Conservation (phyloP, 202 grass and related monocot species). For the Zizania palustris region DNA sequence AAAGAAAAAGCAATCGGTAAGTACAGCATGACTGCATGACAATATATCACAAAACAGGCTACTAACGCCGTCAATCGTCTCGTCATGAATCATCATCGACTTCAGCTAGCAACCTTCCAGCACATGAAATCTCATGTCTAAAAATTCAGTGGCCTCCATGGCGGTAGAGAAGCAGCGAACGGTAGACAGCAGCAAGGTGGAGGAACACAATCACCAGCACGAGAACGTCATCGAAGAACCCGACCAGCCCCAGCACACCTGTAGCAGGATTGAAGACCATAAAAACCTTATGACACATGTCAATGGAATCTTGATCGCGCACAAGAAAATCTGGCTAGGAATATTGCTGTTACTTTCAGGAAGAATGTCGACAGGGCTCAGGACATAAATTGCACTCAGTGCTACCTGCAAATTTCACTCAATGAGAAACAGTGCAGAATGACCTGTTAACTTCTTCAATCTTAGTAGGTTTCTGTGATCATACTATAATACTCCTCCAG, state of each 20-base stretch:
- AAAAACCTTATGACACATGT: not conserved
- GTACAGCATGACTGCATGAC: not conserved
- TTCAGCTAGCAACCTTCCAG: not conserved
- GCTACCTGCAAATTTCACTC: slow-evolving; percentile 61
- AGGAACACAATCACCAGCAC: slow-evolving; percentile 83
- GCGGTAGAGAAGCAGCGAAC: slow-evolving; percentile 82
- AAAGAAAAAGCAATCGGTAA: not conserved
- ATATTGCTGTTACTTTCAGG: slow-evolving; percentile 62
- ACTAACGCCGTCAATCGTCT: not conserved
- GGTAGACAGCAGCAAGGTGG: slow-evolving; percentile 80
- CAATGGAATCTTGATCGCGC: not conserved
- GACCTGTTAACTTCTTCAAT: slow-evolving; percentile 14
- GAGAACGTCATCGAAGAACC: slow-evolving; percentile 77
- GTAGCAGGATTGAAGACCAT: slow-evolving; percentile 9
- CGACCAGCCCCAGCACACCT: slow-evolving; percentile 80
- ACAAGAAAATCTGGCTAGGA: not conserved
- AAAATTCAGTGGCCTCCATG: slow-evolving; percentile 57
- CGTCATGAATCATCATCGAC: not conserved
- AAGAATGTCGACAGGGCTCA: slow-evolving; percentile 87
- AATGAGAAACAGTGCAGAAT: slow-evolving; percentile 40
- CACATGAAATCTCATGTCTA: not conserved
- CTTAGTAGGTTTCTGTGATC: not conserved
- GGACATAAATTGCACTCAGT: slow-evolving; percentile 75
- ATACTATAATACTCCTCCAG: not conserved
- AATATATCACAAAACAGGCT: not conserved